phyloP scores from a whole-genome alignment of 2,329 filamentous ascomycete genomes.

The Dactylellina sp. region DNA sequence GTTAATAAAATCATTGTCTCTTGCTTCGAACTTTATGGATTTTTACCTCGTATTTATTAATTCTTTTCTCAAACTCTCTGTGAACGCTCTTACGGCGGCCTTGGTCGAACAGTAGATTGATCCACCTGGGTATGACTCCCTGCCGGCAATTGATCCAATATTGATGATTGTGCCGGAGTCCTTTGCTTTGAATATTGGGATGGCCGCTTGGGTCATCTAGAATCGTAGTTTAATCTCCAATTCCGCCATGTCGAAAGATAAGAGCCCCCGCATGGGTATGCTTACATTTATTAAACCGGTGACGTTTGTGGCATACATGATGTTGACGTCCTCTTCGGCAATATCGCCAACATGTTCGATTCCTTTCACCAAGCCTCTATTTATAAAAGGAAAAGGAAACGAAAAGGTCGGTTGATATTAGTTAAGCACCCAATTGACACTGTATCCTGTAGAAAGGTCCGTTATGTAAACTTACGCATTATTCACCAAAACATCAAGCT shows the following conservation, averaged over 20 bases:
- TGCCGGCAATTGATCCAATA: constrained; percentile 89
- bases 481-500: constrained; percentile 88
- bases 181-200: constrained; percentile 80
- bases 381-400: not conserved
- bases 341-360: constrained; percentile 88
- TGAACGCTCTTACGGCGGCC: constrained; percentile 86
- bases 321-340: constrained; percentile 79
- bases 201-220: constrained; percentile 85
- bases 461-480: constrained; percentile 80
- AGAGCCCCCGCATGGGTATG: not conserved
- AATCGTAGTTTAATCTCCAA: not conserved
- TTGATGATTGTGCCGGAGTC: constrained; percentile 81
- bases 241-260: not conserved
- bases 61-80: constrained; percentile 83
- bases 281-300: constrained; percentile 83
- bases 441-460: not conserved
- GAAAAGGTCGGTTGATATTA: no score
- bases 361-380: constrained; percentile 86
- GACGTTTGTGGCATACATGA: constrained; percentile 94
- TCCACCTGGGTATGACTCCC: constrained; percentile 85
- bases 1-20: constrained; percentile 64
- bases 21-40: not conserved
- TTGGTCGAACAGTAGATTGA: constrained; percentile 95
- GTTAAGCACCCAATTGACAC: no score
- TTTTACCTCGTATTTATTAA: constrained; percentile 72